Conservation (phyloP, 306 rosid genomes). For the Ammopiptanthus mongolicus region DNA sequence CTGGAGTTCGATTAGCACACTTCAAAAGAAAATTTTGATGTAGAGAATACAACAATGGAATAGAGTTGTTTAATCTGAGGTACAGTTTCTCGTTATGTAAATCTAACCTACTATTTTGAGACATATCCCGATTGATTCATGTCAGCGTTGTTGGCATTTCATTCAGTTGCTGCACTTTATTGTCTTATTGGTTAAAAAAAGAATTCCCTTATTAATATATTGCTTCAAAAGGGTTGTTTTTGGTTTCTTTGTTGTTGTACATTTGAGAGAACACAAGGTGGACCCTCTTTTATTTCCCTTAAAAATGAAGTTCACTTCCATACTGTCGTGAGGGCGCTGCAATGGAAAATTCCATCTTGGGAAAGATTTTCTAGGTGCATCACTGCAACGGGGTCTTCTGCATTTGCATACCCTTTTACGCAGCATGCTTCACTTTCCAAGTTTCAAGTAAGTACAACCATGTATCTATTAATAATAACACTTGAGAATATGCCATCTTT, state of each 20-base stretch:
- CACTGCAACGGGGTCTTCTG: neutral
- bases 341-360: neutral
- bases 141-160: neutral
- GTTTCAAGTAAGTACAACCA: neutral
- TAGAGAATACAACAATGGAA: neutral
- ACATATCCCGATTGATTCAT: neutral
- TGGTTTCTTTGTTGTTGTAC: neutral
- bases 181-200: neutral
- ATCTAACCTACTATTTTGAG: neutral
- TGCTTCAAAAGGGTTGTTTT: neutral
- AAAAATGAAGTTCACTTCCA: neutral
- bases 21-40: neutral
- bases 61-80: neutral
- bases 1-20: neutral
- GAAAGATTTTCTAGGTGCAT: neutral
- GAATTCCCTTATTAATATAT: neutral
- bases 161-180: neutral
- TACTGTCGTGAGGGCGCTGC: neutral
- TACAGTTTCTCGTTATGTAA: neutral
- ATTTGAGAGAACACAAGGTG: neutral
- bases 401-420: neutral
- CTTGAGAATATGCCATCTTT: neutral
- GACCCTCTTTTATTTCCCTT: neutral
- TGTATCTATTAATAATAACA: neutral
- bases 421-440: neutral